Conservation (phyloP, 805 yeast genomes). For the Schwanniomyces pseudopolymorphus region DNA sequence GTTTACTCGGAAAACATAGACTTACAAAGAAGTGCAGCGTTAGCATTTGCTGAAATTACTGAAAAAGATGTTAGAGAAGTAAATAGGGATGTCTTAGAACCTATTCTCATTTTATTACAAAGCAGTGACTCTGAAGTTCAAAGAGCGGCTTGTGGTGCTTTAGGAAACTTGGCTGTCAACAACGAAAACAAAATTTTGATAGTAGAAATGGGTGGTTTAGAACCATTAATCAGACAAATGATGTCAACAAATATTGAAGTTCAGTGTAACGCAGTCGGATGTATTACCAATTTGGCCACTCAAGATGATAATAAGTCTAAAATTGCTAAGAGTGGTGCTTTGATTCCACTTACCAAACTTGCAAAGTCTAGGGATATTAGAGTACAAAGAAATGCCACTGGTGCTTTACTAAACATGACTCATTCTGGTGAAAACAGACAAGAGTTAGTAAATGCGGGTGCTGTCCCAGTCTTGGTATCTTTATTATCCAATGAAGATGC, state of each 20-base stretch:
- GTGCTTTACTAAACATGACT: constrained; percentile 96
- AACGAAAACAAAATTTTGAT: constrained; percentile 90
- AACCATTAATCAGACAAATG: constrained; percentile 96
- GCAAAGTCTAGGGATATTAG: constrained; percentile 94
- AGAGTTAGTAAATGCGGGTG: constrained; percentile 96
- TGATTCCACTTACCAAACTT: constrained; percentile 88
- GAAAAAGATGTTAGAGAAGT: constrained; percentile 94
- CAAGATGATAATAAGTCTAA: constrained; percentile 95
- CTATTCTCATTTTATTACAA: constrained; percentile 83
- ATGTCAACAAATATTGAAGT: constrained; percentile 95
- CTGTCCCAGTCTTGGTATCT: constrained; percentile 93
- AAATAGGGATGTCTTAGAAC: constrained; percentile 87
- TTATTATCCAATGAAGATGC: constrained; percentile 84
- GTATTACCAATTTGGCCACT: constrained; percentile 96
- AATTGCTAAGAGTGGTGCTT: constrained; percentile 94
- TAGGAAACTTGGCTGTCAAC: constrained; percentile 97
- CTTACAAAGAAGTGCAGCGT: constrained; percentile 93
- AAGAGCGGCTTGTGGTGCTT: constrained; percentile 97
- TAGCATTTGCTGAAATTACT: constrained; percentile 97
- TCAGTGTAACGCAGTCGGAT: constrained; percentile 98
- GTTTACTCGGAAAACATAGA: constrained; percentile 95
- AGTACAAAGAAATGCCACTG: constrained; percentile 98
- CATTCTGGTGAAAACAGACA: constrained; percentile 95
- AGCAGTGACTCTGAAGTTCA: constrained; percentile 91
- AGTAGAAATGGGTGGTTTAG: constrained; percentile 97